These are phyloP conservation scores for Fistulifera solaris DNA, from an alignment of 108 stramenopile genomes.

Conservation along the genomic window DNA sequence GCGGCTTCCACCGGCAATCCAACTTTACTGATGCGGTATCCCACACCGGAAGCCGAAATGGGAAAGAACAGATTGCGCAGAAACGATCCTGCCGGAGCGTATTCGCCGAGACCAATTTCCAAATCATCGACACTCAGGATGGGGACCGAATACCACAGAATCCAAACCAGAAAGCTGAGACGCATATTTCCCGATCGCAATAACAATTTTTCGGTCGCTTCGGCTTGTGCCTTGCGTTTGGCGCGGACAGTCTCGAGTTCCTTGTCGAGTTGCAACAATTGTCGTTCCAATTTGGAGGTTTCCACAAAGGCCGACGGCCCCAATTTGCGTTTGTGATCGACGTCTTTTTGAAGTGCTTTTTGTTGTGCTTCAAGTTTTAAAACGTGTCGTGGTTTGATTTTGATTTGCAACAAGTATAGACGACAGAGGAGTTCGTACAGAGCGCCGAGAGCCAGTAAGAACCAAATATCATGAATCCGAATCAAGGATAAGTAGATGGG, in stretches of 20 bases:
- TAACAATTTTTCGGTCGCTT: constrained; percentile 25
- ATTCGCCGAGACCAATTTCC: background rate
- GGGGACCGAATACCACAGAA: constrained; percentile 61
- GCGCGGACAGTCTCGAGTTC: constrained; percentile 28
- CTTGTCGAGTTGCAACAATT: constrained; percentile 54
- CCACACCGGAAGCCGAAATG: constrained; percentile 55
- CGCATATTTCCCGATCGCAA: constrained; percentile 24
- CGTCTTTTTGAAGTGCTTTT: constrained; percentile 34
- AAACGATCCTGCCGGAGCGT: background rate
- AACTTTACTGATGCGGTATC: constrained; percentile 43
- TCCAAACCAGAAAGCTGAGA: constrained; percentile 29
- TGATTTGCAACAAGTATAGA: constrained; percentile 22
- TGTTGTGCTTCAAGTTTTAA: constrained; percentile 32
- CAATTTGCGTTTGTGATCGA: constrained; percentile 39
- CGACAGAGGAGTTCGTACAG: constrained; percentile 39
- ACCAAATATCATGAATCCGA: constrained; percentile 40
- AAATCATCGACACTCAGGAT: constrained; percentile 23
- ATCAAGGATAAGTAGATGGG: constrained; percentile 25
- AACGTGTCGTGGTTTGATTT: constrained; percentile 33
- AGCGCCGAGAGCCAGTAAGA: constrained; percentile 50
- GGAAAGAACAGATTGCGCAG: constrained; percentile 62
- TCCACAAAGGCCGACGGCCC: constrained; percentile 79
- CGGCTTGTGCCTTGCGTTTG: constrained; percentile 22
- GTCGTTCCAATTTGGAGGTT: constrained; percentile 70
- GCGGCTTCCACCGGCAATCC: constrained; percentile 35